Percentiles rank a stretch among this genome's conserved stretches.
phyloP scores from a whole-genome alignment of 495 filamentous ascomycete species.

The Lentithecium fluviatile region DNA sequence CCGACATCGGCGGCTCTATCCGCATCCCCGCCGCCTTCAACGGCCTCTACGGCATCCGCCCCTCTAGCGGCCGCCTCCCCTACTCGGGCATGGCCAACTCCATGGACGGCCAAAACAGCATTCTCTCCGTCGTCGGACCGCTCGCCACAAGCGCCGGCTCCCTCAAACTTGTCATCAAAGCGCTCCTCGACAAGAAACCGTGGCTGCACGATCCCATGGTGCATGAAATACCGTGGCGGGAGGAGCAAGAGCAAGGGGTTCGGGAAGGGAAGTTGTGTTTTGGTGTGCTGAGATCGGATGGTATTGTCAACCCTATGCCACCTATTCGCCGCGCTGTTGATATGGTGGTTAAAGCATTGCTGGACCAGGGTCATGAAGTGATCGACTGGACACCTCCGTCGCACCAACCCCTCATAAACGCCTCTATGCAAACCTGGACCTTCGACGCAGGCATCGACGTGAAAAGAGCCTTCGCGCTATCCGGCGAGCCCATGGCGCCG shows the following conservation, averaged over 20 bases:
- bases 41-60: constrained; percentile 48
- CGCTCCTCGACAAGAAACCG: constrained; percentile 55
- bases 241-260: constrained; percentile 51
- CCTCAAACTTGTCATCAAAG: constrained; percentile 55
- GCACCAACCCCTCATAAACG: constrained; percentile 43
- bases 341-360: constrained; percentile 51
- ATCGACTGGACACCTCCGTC: constrained; percentile 60
- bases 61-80: constrained; percentile 48
- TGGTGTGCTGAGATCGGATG: constrained; percentile 55
- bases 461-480: constrained; percentile 51
- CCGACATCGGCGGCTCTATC: constrained; percentile 51
- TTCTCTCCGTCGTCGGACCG: constrained; percentile 60
- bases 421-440: constrained; percentile 44
- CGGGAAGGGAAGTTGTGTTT: constrained; percentile 50
- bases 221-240: constrained; percentile 62
- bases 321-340: constrained; percentile 56
- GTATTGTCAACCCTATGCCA: constrained; percentile 50
- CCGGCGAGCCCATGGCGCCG: constrained; percentile 52
- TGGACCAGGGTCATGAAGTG: constrained; percentile 56
- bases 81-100: constrained; percentile 55
- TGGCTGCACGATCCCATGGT: constrained; percentile 66
- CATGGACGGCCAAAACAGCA: constrained; percentile 59
- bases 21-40: constrained; percentile 53
- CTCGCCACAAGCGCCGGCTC: constrained; percentile 52
- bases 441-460: constrained; percentile 53